These are phyloP conservation scores for Rhodotorula sphaerocarpa DNA, from an alignment of 768 basidiomycete species.

Conservation along the genomic window DNA sequence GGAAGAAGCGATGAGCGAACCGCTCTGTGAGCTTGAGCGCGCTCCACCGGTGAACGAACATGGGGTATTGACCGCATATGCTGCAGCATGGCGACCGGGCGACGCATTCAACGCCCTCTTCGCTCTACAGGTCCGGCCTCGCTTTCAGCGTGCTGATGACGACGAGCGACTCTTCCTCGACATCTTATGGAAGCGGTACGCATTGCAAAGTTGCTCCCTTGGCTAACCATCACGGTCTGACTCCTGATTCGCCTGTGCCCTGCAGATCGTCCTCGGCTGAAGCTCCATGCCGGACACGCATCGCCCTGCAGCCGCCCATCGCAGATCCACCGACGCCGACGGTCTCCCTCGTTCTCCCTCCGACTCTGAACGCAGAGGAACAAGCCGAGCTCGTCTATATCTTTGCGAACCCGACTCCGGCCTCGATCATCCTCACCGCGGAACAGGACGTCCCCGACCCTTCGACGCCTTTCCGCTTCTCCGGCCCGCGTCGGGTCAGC, in stretches of 20 bases:
- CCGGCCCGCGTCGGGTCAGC: slow-evolving; percentile 61
- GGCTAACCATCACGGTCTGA: background rate
- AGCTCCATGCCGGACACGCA: background rate
- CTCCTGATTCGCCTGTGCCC: background rate
- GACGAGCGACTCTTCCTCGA: slow-evolving; percentile 21
- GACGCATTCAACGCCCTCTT: slow-evolving; percentile 59
- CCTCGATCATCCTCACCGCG: slow-evolving; percentile 57
- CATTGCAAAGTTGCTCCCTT: no score
- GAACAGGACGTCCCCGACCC: slow-evolving; percentile 61
- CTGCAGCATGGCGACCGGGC: slow-evolving; percentile 38
- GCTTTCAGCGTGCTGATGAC: background rate
- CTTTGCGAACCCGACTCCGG: slow-evolving; percentile 59
- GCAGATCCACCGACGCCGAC: slow-evolving; percentile 61
- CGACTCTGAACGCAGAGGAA: slow-evolving; percentile 50
- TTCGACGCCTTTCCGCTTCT: slow-evolving; percentile 59
- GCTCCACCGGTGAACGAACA: no score
- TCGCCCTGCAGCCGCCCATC: slow-evolving; percentile 51
- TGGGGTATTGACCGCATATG: background rate
- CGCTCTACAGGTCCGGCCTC: slow-evolving; percentile 46
- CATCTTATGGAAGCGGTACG: slow-evolving; percentile 38
- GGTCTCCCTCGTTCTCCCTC: slow-evolving; percentile 55
- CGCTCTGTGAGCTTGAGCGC: slow-evolving; percentile 45
- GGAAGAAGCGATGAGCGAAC: slow-evolving; percentile 36
- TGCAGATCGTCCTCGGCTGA: background rate
- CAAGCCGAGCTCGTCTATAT: slow-evolving; percentile 44